Evolutionary conservation across 108 stramenopile genomes (phyloP), one percentile per base, ranked within the genome.

Genomic region (Cyclotella sp.): DNA sequence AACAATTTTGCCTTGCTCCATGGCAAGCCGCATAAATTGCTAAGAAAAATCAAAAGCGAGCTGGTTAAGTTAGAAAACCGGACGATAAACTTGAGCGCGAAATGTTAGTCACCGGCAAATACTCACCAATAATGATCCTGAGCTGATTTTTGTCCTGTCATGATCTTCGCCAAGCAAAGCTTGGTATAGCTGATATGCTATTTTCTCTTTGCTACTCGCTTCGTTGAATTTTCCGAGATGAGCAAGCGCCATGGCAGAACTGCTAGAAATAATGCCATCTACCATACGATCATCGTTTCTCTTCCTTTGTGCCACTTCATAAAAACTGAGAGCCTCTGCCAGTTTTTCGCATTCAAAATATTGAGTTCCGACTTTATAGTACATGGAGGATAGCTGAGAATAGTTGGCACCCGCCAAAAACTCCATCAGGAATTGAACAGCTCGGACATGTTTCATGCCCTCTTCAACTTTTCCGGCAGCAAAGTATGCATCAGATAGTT

Each of bases 351-450:
- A 47, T 16, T 91, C 89, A 58, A 85, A 87, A 76, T 97, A 97
- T 7, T 91, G 79, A 21, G 81, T 86, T 46, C 94, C 96, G 68
- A 96, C 69, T 60, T 91, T 89, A 72, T 94, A 93, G 65, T 95
- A 96, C n/a, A 73, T 77, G 22, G 82, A 75, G 16, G 90, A 72
- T 14, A 94, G 82, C 66, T 95, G 92, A 18, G 91, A 72, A 61
- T 93, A 88, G 42, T 82, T 73, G 21, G 90, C 89, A 13, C 98
- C 97, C 13, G 90, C 93, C 70, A 95, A 67, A 11, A 95, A 63
- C 74, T 97, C 96, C 78, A 92, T 85, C 34, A 97, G 82, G 67
- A 94, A 97, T 53, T 88, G 72, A 40, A 86, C 91, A n/a, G 96
- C 94, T 26, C 91, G 89, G 49, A 94, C 57, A 77, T 97, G 94